Base-by-base conservation (phyloP, 163 green algal species). In the Chlamydomonas reinhardtii region DNA sequence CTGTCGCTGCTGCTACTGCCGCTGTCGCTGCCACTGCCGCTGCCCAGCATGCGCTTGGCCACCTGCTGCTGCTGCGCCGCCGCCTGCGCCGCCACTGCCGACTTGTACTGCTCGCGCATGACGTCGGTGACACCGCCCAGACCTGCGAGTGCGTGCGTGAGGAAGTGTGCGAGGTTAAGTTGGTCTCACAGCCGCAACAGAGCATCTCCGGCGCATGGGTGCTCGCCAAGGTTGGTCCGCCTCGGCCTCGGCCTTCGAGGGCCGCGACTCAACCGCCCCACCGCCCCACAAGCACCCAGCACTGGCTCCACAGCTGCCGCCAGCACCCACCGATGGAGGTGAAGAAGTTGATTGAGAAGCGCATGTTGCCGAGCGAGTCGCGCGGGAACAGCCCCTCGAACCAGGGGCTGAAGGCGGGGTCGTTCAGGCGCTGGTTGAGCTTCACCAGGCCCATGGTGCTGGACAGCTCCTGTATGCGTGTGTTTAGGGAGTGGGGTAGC, bases 281-380 rank as follows among this genome's bases (percentile, higher is more conserved):
- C 12, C 9, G 48, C 48, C 48, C 14, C 14, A 14, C 48, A 56
- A 19, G 48, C 12, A 56, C 48, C 12, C 14, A 12, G 9, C 48
- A 17, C 11, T 56, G 48, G 11, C 48, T 20, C 48, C 12, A 17
- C 48, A 9, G 8, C 48, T 14, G 48, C 48, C 48, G 19, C 48
- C 39, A 8, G 1, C 48, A 56, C 48, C 11, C 48, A 56, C 48
- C 97, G 87, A 98, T 98, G 48, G 94, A 97, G 32, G 96, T 98
- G 93, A 99, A 99, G 89, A 98, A 99, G 94, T 99, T 99, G 95
- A 99, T 99, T 91, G 94, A 84, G 91, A 99, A 99, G 82, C 97
- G 93, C 95, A 98, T 96, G 93, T 98, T 95, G 54, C 83, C 84
- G 32, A 93, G 89, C 32, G 91, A 92, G 93, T 98, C 95, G 56